Evolutionary conservation across 2,329 filamentous ascomycete genomes (phyloP).

Genomic region (Monosporascus sp.): DNA sequence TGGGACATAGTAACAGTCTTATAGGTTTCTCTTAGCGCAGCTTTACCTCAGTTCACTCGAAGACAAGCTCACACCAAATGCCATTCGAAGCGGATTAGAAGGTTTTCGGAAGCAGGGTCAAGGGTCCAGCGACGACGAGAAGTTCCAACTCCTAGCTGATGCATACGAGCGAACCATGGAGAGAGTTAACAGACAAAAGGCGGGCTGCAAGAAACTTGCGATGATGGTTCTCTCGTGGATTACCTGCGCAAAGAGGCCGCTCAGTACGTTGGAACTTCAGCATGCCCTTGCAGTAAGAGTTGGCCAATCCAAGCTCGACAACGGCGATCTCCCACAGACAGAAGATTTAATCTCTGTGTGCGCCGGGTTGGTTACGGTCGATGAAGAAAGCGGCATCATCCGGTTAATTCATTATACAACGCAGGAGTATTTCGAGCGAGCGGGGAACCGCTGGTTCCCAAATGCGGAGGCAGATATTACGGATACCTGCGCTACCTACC

Average conservation of each 20-base stretch:
- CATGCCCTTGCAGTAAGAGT: constrained; percentile 34
- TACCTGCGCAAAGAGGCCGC: constrained; percentile 25
- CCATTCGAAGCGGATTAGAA: constrained; percentile 22
- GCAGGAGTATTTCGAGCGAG: constrained; percentile 36
- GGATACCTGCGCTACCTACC: constrained; percentile 27
- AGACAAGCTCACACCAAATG: constrained; percentile 17
- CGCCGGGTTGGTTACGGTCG: constrained; percentile 32
- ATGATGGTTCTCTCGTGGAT: constrained; percentile 33
- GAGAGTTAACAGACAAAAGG: constrained; percentile 32
- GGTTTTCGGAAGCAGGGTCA: not conserved
- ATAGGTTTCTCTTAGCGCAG: constrained; percentile 32
- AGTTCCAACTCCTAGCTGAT: constrained; percentile 21
- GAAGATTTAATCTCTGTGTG: constrained; percentile 29
- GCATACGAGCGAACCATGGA: constrained; percentile 36
- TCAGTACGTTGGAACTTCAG: constrained; percentile 29
- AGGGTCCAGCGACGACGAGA: constrained; percentile 9
- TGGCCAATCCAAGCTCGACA: constrained; percentile 21
- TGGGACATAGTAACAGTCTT: too few relatives aligned
- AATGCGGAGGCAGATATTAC: constrained; percentile 21
- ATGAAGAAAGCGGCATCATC: constrained; percentile 30
- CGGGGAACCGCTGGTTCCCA: constrained; percentile 23
- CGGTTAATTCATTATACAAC: constrained; percentile 39
- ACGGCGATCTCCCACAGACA: constrained; percentile 24
- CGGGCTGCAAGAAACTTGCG: constrained; percentile 27
- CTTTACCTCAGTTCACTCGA: constrained; percentile 27